phyloP scores from a whole-genome alignment of 1,139 yeast species.

The Diutina catenulata region DNA sequence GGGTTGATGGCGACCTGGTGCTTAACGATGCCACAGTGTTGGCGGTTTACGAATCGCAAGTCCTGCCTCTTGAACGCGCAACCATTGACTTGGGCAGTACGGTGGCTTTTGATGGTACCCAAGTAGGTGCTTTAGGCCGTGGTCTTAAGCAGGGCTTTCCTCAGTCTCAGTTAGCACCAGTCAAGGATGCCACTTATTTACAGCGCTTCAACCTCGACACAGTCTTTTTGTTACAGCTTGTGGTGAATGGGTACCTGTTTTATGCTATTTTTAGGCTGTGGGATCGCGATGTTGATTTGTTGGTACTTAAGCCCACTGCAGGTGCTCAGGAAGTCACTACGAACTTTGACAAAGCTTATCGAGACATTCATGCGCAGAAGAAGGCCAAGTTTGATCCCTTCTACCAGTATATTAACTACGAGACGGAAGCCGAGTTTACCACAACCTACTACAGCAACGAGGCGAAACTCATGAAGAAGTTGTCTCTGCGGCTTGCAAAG shows the following conservation, averaged over 20 bases:
- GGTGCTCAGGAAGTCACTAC: slow-evolving; percentile 56
- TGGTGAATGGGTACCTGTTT: slow-evolving; percentile 68
- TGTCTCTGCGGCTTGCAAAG: slow-evolving; percentile 42
- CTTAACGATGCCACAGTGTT: slow-evolving; percentile 52
- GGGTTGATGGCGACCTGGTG: slow-evolving; percentile 46
- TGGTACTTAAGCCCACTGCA: slow-evolving; percentile 57
- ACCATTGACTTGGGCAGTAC: slow-evolving; percentile 67
- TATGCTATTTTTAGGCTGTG: slow-evolving; percentile 60
- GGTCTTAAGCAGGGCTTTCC: slow-evolving; percentile 84
- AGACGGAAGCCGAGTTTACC: slow-evolving; percentile 40
- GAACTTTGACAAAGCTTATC: slow-evolving; percentile 40
- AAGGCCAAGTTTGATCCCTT: slow-evolving; percentile 30
- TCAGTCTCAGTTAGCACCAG: slow-evolving; percentile 39
- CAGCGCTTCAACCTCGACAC: slow-evolving; percentile 45
- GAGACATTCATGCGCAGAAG: slow-evolving; percentile 37
- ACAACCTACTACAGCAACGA: slow-evolving; percentile 39
- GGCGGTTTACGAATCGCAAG: slow-evolving; percentile 70
- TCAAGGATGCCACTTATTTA: slow-evolving; percentile 39
- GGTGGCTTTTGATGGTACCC: slow-evolving; percentile 56
- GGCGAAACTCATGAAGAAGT: slow-evolving; percentile 37
- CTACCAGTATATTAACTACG: slow-evolving; percentile 38
- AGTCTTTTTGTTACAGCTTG: slow-evolving; percentile 60
- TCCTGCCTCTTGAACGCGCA: slow-evolving; percentile 60
- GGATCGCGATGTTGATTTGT: slow-evolving; percentile 40
- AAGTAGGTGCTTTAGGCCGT: slow-evolving; percentile 74